Evolutionary conservation across 1,284 basidiomycete genomes (phyloP), one percentile per base, ranked within the genome.

Genomic region (Sanguinoderma infundibulare): DNA sequence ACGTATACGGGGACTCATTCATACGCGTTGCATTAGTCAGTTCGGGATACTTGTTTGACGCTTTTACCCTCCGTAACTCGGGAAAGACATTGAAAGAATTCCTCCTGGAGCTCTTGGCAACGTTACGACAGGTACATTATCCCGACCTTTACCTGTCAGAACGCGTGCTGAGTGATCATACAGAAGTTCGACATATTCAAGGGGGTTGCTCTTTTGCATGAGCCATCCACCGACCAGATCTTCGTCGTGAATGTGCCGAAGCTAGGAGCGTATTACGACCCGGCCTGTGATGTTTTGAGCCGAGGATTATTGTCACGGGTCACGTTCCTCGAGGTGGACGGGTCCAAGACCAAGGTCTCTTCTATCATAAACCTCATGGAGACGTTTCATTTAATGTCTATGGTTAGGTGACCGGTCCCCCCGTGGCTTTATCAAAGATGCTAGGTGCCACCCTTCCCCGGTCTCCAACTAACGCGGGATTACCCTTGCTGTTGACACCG

Each of bases 21-120:
- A n/a, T 26, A 35, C 12, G 26, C 22, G 28, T 12, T 34, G 8
- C 8, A 8, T 14, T 26, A 61, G 57, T 15, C 57, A 81, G 80
- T 15, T 74, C 74, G n/a, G 78, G 72, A 17, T 79, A 78, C 68
- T 73, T 82, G 1, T 73, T 81, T 36, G 80, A 82, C 67, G 71
- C 74, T 0, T 72, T 78, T 47, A 59, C 66, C 7, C 62, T 75
- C 2, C 63, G 65, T 8, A 67, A 74, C 22, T 28, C 26, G n/a
- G 24, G 34, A 5, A 53, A 8, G 3, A 38, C 35, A 3, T 66
- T 74, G 17, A 62, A 64, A 9, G 55, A 67, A 1, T 61, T 69
- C 20, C 72, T 77, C 59, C 57, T 63, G 2, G 60, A 69, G 10
- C 53, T 79, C 14, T 53, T 81, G 5, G 55, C 60, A 30, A 49